Base-by-base conservation (phyloP, 257 asterid genomes). In the Scutellaria minor region DNA sequence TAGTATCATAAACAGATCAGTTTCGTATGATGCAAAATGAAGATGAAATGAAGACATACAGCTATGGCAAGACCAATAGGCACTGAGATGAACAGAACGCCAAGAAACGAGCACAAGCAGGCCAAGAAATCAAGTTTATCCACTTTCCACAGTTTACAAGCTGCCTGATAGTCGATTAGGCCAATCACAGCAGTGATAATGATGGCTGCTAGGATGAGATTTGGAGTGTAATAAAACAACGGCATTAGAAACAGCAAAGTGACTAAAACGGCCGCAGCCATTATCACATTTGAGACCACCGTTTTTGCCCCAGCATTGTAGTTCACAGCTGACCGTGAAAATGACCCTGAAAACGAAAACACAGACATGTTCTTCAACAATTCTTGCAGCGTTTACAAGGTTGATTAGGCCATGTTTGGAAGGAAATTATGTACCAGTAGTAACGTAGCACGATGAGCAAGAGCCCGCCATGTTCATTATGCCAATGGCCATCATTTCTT, bases 401-500 rank as follows among this genome's bases (percentile, higher is more conserved):
- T 44, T 44, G 48, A 44, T 44, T 8, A 44, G 48, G 48, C 13
- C 27, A 27, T 24, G 41, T 27, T 22, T 31, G 64, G 12, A 57
- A 57, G 6, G 0, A 31, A 41, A 15, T 18, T 18, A 18, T 12
- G 52, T 76, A 85, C 98, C 98, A n/a, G 97, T 91, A 59, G 99
- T 91, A 65, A 94, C 95, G 47, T 89, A 94, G 76, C 99, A 94
- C 0, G 99, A 94, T 64, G 95, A 86, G 56, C 96, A 91, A 68
- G 97, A 94, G 37, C 99, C 99, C n/a, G 92, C 96, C 89, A 94
- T 91, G 79, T 94, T 94, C 99, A 94, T 94, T 13, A 94, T 80
- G 77, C 99, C 99, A 59, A 94, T 88, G 42, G 97, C 99, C 97
- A 91, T 83, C 99, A 94, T 94, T 85, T 94, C 99, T 83, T 91